These are phyloP conservation scores for Salvia splendens DNA, from an alignment of 257 asterid species.

Conservation along the genomic window DNA sequence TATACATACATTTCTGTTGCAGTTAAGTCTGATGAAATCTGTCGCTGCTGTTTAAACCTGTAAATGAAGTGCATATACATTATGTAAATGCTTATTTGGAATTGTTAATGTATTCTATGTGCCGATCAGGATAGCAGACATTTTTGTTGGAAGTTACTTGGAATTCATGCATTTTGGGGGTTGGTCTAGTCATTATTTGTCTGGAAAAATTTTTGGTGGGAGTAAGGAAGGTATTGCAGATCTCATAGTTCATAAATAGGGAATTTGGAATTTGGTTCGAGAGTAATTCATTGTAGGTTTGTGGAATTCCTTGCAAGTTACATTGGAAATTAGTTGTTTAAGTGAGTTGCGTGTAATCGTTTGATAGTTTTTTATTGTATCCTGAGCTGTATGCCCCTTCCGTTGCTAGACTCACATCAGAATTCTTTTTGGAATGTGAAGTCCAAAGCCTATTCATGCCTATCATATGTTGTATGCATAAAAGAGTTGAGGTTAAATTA, in stretches of 20 bases:
- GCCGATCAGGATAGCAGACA: slow-evolving; percentile 7
- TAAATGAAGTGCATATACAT: background rate
- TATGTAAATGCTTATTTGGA: background rate
- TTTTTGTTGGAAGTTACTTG: background rate
- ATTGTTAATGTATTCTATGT: background rate
- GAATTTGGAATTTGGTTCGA: too few relatives aligned
- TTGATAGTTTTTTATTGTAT: too few relatives aligned
- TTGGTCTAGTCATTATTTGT: too few relatives aligned
- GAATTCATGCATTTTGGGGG: background rate
- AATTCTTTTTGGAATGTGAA: background rate
- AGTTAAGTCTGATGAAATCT: background rate
- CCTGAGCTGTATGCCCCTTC: too few relatives aligned
- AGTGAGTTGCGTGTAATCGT: too few relatives aligned
- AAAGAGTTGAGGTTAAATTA: slow-evolving; percentile 9
- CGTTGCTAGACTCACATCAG: too few relatives aligned
- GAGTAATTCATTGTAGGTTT: too few relatives aligned
- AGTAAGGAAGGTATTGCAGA: background rate
- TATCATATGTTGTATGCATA: background rate
- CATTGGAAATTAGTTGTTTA: too few relatives aligned
- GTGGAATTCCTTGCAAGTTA: too few relatives aligned
- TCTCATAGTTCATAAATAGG: background rate
- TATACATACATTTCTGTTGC: background rate
- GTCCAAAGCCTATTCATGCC: background rate
- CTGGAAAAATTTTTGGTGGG: too few relatives aligned
- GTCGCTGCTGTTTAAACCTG: background rate